phyloP scores from a whole-genome alignment of 441 rosid species.

The Corymbia calophylla region DNA sequence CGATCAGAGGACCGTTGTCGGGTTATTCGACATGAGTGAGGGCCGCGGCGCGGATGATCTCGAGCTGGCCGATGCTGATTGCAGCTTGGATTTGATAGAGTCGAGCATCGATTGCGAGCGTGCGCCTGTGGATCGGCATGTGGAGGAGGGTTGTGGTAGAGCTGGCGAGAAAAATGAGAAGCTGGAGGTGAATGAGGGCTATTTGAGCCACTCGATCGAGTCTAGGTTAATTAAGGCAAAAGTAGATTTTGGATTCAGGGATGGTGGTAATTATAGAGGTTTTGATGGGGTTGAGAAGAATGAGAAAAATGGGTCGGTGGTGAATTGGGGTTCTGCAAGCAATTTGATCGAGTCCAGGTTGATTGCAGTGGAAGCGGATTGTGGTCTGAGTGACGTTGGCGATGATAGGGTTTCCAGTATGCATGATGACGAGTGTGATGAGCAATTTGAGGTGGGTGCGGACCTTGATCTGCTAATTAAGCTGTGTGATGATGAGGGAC shows the following conservation, averaged over 20 bases:
- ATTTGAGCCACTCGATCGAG: slow-evolving; percentile 60
- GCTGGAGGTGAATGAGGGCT: slow-evolving; percentile 36
- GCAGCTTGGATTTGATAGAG: slow-evolving; percentile 63
- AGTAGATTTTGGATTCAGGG: slow-evolving; percentile 5
- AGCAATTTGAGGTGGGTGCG: slow-evolving; percentile 29
- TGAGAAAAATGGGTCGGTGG: background rate
- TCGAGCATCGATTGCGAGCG: slow-evolving; percentile 47
- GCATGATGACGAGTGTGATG: background rate
- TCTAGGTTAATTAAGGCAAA: slow-evolving; percentile 39
- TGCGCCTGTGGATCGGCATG: background rate
- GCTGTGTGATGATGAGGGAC: slow-evolving; percentile 33
- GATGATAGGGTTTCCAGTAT: background rate
- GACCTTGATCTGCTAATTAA: slow-evolving; percentile 51
- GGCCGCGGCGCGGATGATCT: background rate
- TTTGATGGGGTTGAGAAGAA: background rate
- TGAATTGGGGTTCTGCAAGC: background rate
- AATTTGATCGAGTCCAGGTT: background rate
- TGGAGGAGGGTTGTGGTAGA: background rate
- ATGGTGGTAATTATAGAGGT: background rate
- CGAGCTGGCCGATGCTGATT: background rate
- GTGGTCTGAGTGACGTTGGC: background rate
- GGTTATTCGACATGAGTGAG: background rate
- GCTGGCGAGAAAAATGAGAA: slow-evolving; percentile 2
- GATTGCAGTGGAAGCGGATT: background rate
- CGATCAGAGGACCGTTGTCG: background rate